A percentile compares a stretch with the other conserved stretches of the same genome.
Evolutionary conservation across 441 rosid species (phyloP).

Genomic region (Gossypium gossypioides): DNA sequence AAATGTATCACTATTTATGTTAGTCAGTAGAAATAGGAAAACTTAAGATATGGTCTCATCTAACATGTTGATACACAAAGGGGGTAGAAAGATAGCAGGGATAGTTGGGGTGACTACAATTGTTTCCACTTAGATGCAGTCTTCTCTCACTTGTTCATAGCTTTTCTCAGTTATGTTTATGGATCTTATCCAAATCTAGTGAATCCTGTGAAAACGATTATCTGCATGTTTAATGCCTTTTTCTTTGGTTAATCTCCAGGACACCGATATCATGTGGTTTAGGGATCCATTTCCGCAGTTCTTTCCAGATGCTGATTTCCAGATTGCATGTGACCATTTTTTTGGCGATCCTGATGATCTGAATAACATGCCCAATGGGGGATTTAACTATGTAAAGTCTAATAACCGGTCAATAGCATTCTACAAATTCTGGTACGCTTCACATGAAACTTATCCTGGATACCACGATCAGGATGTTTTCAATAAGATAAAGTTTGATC

Average conservation of each 20-base stretch:
- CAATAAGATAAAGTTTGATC: slow-evolving; percentile 49
- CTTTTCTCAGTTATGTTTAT: not conserved
- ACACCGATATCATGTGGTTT: slow-evolving; percentile 93
- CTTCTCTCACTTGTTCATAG: not conserved
- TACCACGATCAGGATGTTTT: slow-evolving; percentile 78
- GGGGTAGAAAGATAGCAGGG: not conserved
- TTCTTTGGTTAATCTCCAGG: slow-evolving; percentile 35
- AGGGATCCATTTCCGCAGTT: slow-evolving; percentile 82
- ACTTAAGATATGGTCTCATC: not conserved
- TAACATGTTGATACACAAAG: not conserved
- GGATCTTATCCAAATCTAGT: not conserved
- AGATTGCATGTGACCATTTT: slow-evolving; percentile 77
- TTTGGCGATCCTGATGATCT: slow-evolving; percentile 45
- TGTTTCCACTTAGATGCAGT: too few species aligned
- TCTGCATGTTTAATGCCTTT: slow-evolving; percentile 11
- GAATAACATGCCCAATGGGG: slow-evolving; percentile 66
- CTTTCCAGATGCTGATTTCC: slow-evolving; percentile 66
- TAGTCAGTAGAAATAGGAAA: not conserved
- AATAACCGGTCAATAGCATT: slow-evolving; percentile 63
- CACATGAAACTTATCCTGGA: slow-evolving; percentile 46
- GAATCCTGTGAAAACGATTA: not conserved
- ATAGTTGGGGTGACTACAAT: not conserved
- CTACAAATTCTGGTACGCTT: slow-evolving; percentile 79
- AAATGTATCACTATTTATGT: not conserved
- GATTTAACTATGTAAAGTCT: slow-evolving; percentile 66